phyloP scores from a whole-genome alignment of 1,139 yeast genomes.

The Hansenula sp. region DNA sequence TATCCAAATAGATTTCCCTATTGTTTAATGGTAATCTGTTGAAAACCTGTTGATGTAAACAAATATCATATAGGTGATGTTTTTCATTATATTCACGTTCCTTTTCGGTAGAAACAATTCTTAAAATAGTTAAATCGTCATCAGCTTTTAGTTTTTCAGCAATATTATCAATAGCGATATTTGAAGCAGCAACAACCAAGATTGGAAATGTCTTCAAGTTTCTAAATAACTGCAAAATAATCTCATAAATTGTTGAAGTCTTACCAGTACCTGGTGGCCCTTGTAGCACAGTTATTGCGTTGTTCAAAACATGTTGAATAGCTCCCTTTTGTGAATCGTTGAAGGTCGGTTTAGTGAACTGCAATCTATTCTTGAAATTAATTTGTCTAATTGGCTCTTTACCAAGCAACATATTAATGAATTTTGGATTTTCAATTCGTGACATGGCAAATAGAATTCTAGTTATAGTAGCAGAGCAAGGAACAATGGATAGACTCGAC shows the following conservation, averaged over 20 bases:
- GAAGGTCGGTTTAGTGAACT: conserved; percentile 43
- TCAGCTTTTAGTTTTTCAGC: conserved; percentile 63
- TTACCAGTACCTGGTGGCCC: conserved; percentile 75
- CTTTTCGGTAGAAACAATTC: conserved; percentile 60
- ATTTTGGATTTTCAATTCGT: conserved; percentile 51
- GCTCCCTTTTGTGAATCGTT: conserved; percentile 68
- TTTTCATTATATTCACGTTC: conserved; percentile 53
- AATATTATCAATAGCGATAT: conserved; percentile 72
- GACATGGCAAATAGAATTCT: conserved; percentile 65
- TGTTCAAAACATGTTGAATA: conserved; percentile 63
- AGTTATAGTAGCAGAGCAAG: conserved; percentile 60
- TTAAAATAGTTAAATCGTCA: conserved; percentile 41
- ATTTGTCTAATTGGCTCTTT: conserved; percentile 57
- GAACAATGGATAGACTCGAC: conserved; percentile 44
- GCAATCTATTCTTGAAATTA: conserved; percentile 50
- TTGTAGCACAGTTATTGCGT: conserved; percentile 59
- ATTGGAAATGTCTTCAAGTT: conserved; percentile 59
- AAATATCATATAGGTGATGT: conserved; percentile 55
- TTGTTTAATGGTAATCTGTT: conserved; percentile 43
- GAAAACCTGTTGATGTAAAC: conserved; percentile 59
- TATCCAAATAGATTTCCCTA: conserved; percentile 38
- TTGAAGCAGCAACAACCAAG: conserved; percentile 71
- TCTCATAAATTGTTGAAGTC: conserved; percentile 63
- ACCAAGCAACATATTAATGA: conserved; percentile 57
- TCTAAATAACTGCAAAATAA: conserved; percentile 55